phyloP scores from a whole-genome alignment of 225 moss, liverwort and hornwort genomes.

The Pleurozium schreberi region DNA sequence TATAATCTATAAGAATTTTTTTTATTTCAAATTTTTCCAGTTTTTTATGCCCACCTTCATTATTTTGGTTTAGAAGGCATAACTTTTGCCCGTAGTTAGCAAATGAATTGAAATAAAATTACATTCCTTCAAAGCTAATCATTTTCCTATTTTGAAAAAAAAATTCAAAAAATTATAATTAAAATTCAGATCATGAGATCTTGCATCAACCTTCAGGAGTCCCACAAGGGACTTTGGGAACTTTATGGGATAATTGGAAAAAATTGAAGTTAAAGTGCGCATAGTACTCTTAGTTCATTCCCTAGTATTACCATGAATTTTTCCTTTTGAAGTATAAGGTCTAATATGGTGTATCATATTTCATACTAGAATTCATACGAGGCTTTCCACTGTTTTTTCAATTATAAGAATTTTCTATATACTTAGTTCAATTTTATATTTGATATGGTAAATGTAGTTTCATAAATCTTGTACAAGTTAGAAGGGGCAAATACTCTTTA shows the following conservation, averaged over 20 bases:
- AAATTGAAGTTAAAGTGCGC: fast-evolving
- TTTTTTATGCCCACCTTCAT: fast-evolving
- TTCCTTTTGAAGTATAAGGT: fast-evolving
- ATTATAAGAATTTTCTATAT: neutral
- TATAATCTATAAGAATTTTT: neutral
- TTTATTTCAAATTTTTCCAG: too few relatives aligned
- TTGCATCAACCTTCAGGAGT: fast-evolving
- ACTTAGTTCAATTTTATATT: neutral
- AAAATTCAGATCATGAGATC: fast-evolving
- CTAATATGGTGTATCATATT: neutral
- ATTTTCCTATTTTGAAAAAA: neutral
- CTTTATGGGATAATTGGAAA: neutral
- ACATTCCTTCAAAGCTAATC: fast-evolving
- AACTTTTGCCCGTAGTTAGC: fast-evolving
- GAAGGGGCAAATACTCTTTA: too few relatives aligned
- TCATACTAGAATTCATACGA: neutral
- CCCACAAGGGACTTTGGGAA: fast-evolving
- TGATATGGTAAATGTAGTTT: neutral
- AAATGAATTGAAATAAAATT: neutral
- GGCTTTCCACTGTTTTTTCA: neutral
- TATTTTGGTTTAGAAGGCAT: neutral
- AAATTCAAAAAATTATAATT: neutral
- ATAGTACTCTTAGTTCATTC: neutral
- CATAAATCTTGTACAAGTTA: neutral
- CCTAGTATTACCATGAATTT: neutral